phyloP scores from a whole-genome alignment of 257 asterid genomes.

The Hygrophila difformis region DNA sequence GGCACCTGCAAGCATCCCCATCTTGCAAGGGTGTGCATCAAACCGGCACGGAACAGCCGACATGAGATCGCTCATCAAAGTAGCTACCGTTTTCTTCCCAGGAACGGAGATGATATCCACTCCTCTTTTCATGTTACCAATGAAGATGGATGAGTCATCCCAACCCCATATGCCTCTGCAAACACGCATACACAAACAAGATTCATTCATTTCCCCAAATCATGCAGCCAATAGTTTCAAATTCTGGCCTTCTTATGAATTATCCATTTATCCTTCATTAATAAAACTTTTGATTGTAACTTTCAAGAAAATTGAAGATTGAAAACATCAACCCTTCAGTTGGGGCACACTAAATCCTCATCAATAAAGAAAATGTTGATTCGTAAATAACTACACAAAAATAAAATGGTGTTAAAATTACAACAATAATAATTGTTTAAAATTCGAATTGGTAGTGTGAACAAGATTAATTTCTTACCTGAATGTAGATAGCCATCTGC shows the following conservation, averaged over 20 bases:
- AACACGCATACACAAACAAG: conserved; percentile 1
- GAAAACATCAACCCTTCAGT: neutral
- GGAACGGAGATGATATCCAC: conserved; percentile 52
- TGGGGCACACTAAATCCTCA: neutral
- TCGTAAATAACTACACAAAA: neutral
- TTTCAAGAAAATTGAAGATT: too few species aligned
- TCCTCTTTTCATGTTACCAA: conserved; percentile 74
- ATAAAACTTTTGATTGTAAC: neutral
- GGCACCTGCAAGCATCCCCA: conserved; percentile 77
- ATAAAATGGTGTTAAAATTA: too few species aligned
- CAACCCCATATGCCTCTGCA: conserved; percentile 92
- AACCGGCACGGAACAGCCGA: conserved; percentile 66
- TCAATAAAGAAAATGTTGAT: neutral
- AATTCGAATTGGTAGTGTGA: too few species aligned
- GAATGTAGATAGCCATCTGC: conserved; percentile 73
- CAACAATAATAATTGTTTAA: too few species aligned
- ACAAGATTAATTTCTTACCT: conserved; percentile 29
- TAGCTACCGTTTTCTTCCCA: conserved; percentile 25
- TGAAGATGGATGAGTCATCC: conserved; percentile 80
- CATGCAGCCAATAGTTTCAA: too few species aligned
- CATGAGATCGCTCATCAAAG: conserved; percentile 55
- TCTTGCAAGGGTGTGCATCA: conserved; percentile 43
- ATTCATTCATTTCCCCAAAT: too few species aligned
- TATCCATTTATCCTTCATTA: too few species aligned
- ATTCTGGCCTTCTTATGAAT: too few species aligned